These are phyloP conservation scores for Erythrobasidium hasegawianum DNA, from an alignment of 1,284 basidiomycete genomes.

Conservation along the genomic window DNA sequence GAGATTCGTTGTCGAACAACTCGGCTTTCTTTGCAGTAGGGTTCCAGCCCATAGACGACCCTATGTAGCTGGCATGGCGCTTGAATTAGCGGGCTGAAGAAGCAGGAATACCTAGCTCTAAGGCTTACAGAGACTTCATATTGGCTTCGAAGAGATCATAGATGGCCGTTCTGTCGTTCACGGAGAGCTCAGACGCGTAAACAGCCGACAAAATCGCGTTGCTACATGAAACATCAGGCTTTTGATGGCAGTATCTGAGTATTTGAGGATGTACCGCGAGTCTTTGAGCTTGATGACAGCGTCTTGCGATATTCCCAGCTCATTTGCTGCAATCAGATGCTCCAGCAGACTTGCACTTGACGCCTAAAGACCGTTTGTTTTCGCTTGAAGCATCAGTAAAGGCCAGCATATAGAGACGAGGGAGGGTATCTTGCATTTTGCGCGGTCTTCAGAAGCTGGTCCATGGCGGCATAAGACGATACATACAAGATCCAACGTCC, in stretches of 20 bases:
- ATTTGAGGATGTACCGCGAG: neutral
- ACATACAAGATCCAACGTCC: neutral
- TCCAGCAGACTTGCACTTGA: no score
- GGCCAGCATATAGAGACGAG: no score
- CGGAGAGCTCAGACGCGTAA: slow-evolving; percentile 6
- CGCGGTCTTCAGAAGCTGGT: neutral
- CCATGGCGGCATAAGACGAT: neutral
- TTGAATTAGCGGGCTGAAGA: no score
- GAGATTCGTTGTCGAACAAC: slow-evolving; percentile 41
- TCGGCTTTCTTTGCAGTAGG: slow-evolving; percentile 39
- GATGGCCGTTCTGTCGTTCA: slow-evolving; percentile 5
- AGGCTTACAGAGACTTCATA: slow-evolving; percentile 23
- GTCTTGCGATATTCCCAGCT: neutral
- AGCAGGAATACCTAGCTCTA: no score
- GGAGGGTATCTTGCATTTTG: neutral
- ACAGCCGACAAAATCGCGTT: neutral
- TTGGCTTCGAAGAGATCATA: slow-evolving; percentile 38
- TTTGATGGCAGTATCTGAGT: neutral
- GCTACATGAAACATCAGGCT: neutral
- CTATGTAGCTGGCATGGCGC: slow-evolving; percentile 34
- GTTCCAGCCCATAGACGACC: slow-evolving; percentile 34
- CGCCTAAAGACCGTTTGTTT: no score
- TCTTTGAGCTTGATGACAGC: slow-evolving; percentile 1
- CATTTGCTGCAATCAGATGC: no score
- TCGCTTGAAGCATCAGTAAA: no score